Evolutionary conservation across 495 filamentous ascomycete genomes (phyloP), one percentile per base, ranked within the genome.

Genomic region (Penicillium argentinense): DNA sequence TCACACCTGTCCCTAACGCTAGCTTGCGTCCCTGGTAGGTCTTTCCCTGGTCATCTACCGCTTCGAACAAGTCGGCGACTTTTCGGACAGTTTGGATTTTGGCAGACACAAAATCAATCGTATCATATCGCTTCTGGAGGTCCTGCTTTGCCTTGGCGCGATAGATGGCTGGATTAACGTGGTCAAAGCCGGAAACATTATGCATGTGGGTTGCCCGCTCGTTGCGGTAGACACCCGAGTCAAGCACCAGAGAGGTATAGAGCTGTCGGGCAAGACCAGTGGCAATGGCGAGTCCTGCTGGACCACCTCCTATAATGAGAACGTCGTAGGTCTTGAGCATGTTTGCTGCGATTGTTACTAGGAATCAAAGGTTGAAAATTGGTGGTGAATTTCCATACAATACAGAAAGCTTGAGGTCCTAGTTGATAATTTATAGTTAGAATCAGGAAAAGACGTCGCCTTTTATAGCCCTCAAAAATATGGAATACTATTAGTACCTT

Each of bases 251-350:
- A 6, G 68, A 59, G 2, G 63, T 71, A 46, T 77, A 67, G 4
- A 63, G 50, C 19, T 74, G 69, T 11, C 81, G 79, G 0, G 71
- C 71, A 1, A 86, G 67, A 5, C 54, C 60, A 5, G 57, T 25
- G 3, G 79, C 80, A 4, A 63, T 60, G 1, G 73, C 53, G 2
- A 86, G 67, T 7, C 81, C 82, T 7, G 77, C 75, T 5, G 79
- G 78, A 3, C 81, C 82, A 26, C 59, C 72, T 52, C 81, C 81
- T 25, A 84, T 67, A 55, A 86, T 76, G 8, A 83, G 62, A 36
- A 63, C 71, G 49, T 83, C 80, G 53, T 63, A 62, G 18, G 57
- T 36, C 13, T 36, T 36, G 5, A 12, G 9, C 33, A 36, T 36
- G 14, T 36, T 36, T 21, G 1, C 3, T 2, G 4, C 21, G 33